These are phyloP conservation scores for Fraxinus sp. DNA, from an alignment of 305 asterid species.

Conservation along the genomic window DNA sequence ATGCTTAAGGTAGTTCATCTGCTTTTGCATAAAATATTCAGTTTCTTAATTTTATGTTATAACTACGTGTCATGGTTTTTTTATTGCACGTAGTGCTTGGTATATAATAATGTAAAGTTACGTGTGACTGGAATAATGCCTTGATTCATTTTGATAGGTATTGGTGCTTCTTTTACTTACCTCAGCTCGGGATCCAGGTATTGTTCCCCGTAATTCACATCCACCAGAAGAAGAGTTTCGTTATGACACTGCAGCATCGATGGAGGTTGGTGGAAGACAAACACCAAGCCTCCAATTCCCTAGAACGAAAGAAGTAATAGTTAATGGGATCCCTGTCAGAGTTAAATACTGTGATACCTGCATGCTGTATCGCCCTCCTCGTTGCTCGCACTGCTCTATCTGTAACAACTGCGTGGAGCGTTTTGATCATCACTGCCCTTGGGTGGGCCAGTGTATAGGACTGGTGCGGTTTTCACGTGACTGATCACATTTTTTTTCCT, in stretches of 20 bases:
- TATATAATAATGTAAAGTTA: background rate
- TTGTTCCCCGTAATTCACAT: constrained; percentile 89
- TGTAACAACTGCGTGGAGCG: constrained; percentile 98
- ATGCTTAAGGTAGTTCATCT: background rate
- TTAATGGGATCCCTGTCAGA: constrained; percentile 81
- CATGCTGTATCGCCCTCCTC: constrained; percentile 98
- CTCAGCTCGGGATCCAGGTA: constrained; percentile 95
- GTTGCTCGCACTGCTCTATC: constrained; percentile 98
- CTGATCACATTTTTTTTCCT: constrained; percentile 8
- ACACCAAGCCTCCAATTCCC: constrained; percentile 94
- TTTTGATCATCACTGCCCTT: constrained; percentile 99
- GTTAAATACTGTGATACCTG: constrained; percentile 97
- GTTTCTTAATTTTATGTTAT: constrained; percentile 4
- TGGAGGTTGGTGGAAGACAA: constrained; percentile 80
- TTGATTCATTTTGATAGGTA: constrained; percentile 50
- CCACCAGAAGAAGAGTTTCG: constrained; percentile 92
- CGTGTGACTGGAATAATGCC: background rate
- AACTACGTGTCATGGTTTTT: constrained; percentile 3
- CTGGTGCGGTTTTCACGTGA: constrained; percentile 50
- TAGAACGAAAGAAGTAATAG: constrained; percentile 91
- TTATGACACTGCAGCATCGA: constrained; percentile 62
- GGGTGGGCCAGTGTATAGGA: constrained; percentile 99
- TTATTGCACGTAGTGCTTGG: background rate
- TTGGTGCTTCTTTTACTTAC: constrained; percentile 71
- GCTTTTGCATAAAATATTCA: constrained; percentile 7